Evolutionary conservation across 1,284 basidiomycete genomes (phyloP), one percentile per base, ranked within the genome.

Genomic region (Fomitopsis palustris): DNA sequence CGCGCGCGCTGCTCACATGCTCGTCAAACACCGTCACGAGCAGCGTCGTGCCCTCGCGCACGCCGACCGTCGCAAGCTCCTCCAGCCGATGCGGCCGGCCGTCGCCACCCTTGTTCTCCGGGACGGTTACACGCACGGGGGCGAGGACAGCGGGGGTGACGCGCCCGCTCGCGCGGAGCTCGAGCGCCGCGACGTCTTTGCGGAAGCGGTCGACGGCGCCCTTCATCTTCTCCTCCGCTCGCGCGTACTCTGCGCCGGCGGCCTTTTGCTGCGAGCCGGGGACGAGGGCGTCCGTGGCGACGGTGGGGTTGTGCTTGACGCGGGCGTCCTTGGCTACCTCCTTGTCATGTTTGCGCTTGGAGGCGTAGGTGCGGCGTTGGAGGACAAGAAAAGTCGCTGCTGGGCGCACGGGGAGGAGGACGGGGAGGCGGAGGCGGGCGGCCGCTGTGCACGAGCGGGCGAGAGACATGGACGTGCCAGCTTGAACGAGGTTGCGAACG

Each of bases 21-120:
- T 90, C 87, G 55, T 92, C 87, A 64, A 90, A 92, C 33, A 89
- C 77, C 1, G 88, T 91, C 14, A 93, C 77, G 23, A 92, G 64
- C 58, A 93, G 71, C 56, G 81, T 80, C 10, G 86, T 82, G 0
- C 91, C 90, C 56, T 93, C 89, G 60, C 86, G 78, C 47, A 93
- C 84, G 12, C 91, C 90, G 35, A 93, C 82, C 0, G 89, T 91
- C 1, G 90, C 87, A 19, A 92, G 69, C 56, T 90, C 87, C 43
- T 90, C 85, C 39, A 93, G 70, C 43, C 73, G 76, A 52, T 78
- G 70, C 23, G 61, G 65, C 19, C 61, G 59, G n/a, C 62, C 57
- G 38, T 69, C 64, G 31, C 61, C 47, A 12, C 77, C 73, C 21
- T 75, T 73, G 25, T 71, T 71, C 45, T 69, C 74, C 0, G 82